Base-by-base conservation (phyloP, 2,329 filamentous ascomycete species). In the Clathrospora elynae region DNA sequence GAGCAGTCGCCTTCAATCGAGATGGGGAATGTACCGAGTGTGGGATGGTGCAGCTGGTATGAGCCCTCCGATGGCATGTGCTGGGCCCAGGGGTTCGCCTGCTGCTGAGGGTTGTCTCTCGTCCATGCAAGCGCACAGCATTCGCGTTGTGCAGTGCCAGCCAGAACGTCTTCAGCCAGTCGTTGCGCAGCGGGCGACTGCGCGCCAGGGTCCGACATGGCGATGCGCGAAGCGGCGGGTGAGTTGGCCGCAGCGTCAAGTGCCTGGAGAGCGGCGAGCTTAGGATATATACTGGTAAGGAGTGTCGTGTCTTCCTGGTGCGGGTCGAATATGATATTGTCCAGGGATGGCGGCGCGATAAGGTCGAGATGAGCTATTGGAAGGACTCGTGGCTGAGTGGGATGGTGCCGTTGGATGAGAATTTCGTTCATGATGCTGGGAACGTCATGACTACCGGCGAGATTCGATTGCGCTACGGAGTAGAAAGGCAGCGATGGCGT, bases 401-500 rank as follows among this genome's bases (percentile, higher is more conserved):
- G 69, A 34, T 72, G 67, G 38, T 71, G 68, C 6, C 70, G 62
- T 33, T 68, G 65, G 13, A 72, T 70, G 6, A 71, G 45, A 16
- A 72, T 39, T 51, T 72, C 48, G 52, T 69, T 59, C 62, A 69
- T 55, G 70, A 74, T 41, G 72, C 72, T 66, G 75, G 82, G 70
- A 73, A 82, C 1, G 72, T 71, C 68, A 79, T 85, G 61, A 65
- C 76, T 53, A 8, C 55, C 51, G 12, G 64, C 62, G 1, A 68
- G 56, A 26, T 69, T 66, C 1, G 85, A 84, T 78, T 55, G 87
- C 75, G 57, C 82, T 51, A 89, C 72, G 45, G 79, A 83, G 71
- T 88, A 89, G 54, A 88, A 83, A 0, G 85, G 84, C 47, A 86
- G 80, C 0, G 85, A 86, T 2, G 82, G 82, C 10, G 87, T 77